A percentile compares a stretch with the other conserved stretches of the same genome.
These are phyloP conservation scores for Stemphylium lycopersici DNA, from an alignment of 2,329 filamentous ascomycete species.

Conservation along the genomic window DNA sequence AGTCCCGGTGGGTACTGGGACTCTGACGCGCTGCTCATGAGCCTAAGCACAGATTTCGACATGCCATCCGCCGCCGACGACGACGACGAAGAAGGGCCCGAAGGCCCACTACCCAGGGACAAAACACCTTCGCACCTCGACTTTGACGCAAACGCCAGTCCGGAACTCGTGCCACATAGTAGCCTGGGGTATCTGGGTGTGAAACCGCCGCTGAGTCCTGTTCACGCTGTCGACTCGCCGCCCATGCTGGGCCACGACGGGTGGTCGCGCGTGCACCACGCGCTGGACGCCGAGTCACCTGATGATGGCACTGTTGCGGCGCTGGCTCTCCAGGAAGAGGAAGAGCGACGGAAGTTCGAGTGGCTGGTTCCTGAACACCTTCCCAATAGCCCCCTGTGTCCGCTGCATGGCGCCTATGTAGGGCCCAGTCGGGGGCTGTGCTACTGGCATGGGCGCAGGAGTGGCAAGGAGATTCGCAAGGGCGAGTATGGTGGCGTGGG, in stretches of 20 bases:
- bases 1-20: conserved; percentile 40
- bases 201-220: conserved; percentile 6
- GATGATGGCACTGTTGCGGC: conserved; percentile 13
- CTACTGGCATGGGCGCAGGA: conserved; percentile 47
- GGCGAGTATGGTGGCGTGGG: conserved; percentile 12
- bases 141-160: conserved; percentile 6
- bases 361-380: conserved; percentile 54
- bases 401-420: conserved; percentile 48
- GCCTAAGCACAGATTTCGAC: conserved; percentile 25
- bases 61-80: conserved; percentile 13
- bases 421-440: conserved; percentile 50
- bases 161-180: background rate
- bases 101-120: conserved; percentile 12
- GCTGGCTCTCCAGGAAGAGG: conserved; percentile 22
- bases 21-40: conserved; percentile 46
- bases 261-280: conserved; percentile 22
- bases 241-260: conserved; percentile 15
- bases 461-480: conserved; percentile 35
- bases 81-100: conserved; percentile 32
- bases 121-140: background rate
- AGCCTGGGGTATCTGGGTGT: conserved; percentile 15
- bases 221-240: background rate
- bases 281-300: background rate
- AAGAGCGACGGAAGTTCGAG: conserved; percentile 44
- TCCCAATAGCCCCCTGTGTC: conserved; percentile 52